phyloP scores from a whole-genome alignment of 768 basidiomycete genomes.

The Kondoa subrosea region DNA sequence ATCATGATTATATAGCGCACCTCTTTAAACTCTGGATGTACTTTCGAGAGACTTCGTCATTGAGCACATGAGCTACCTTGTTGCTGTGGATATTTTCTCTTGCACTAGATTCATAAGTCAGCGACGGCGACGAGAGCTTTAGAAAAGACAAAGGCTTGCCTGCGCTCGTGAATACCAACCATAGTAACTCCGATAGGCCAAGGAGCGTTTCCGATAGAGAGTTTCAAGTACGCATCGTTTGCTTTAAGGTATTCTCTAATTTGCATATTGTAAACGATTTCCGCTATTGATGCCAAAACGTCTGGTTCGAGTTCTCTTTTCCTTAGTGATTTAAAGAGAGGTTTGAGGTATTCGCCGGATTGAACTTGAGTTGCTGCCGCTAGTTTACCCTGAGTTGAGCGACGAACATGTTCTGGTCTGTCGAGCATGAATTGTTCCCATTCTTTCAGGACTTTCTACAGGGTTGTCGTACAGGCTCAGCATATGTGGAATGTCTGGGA shows the following conservation, averaged over 20 bases:
- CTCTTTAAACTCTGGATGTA: conserved; percentile 91
- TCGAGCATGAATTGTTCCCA: conserved; percentile 94
- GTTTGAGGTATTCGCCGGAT: conserved; percentile 91
- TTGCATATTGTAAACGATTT: conserved; percentile 94
- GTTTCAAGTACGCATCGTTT: conserved; percentile 88
- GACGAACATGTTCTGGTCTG: conserved; percentile 78
- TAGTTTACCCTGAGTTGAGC: conserved; percentile 73
- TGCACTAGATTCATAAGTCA: conserved; percentile 88
- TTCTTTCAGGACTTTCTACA: conserved; percentile 73
- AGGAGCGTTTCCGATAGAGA: conserved; percentile 95
- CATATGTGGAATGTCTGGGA: no score
- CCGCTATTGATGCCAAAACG: conserved; percentile 43
- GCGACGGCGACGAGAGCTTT: conserved; percentile 7
- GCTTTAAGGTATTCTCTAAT: conserved; percentile 84
- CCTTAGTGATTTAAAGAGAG: conserved; percentile 76
- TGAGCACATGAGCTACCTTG: conserved; percentile 92
- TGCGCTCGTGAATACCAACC: no score
- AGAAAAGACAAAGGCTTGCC: no score
- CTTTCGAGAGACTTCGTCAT: conserved; percentile 96
- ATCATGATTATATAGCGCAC: conserved; percentile 39
- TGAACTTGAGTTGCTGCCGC: conserved; percentile 92
- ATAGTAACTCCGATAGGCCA: conserved; percentile 51
- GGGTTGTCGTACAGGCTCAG: no score
- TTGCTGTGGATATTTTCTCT: conserved; percentile 95
- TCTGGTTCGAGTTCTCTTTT: conserved; percentile 45